phyloP scores from a whole-genome alignment of 2,329 filamentous ascomycete species.

The Botrytis elliptica region DNA sequence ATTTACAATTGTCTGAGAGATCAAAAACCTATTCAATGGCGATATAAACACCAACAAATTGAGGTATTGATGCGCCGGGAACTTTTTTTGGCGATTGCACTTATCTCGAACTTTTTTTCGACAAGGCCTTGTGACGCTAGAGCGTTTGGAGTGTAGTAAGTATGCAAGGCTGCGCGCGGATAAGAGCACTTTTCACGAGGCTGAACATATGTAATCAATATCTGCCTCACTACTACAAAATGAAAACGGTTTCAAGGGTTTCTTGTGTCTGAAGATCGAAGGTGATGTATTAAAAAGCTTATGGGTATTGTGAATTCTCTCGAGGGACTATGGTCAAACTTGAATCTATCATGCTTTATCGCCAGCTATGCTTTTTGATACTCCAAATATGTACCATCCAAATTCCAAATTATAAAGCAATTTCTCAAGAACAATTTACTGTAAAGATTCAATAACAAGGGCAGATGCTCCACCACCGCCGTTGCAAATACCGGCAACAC shows the following conservation, averaged over 20 bases:
- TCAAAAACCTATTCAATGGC: conserved; percentile 27
- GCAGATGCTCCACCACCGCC: conserved; percentile 94
- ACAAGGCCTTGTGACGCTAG: conserved; percentile 1
- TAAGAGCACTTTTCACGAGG: background rate
- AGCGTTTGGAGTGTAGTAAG: background rate
- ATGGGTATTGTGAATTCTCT: conserved; percentile 9
- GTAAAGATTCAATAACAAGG: conserved; percentile 72
- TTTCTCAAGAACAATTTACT: conserved; percentile 29
- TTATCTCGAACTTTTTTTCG: conserved; percentile 23
- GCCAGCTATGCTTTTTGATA: conserved; percentile 12
- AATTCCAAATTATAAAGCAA: background rate
- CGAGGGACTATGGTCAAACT: background rate
- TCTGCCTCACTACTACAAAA: background rate
- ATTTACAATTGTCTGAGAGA: conserved; percentile 2
- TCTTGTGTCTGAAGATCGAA: background rate
- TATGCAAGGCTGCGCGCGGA: conserved; percentile 14
- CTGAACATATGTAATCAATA: background rate
- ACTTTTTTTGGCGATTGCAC: conserved; percentile 23
- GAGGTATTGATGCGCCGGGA: conserved; percentile 18
- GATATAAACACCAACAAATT: conserved; percentile 26
- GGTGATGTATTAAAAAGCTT: background rate
- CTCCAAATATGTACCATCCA: conserved; percentile 10
- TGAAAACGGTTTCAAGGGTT: background rate
- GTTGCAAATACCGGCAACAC: conserved; percentile 94
- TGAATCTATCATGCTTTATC: background rate